A percentile compares a stretch with the other conserved stretches of the same genome.
Conservation (phyloP, 257 asterid species). For the Marsdenia floribunda region DNA sequence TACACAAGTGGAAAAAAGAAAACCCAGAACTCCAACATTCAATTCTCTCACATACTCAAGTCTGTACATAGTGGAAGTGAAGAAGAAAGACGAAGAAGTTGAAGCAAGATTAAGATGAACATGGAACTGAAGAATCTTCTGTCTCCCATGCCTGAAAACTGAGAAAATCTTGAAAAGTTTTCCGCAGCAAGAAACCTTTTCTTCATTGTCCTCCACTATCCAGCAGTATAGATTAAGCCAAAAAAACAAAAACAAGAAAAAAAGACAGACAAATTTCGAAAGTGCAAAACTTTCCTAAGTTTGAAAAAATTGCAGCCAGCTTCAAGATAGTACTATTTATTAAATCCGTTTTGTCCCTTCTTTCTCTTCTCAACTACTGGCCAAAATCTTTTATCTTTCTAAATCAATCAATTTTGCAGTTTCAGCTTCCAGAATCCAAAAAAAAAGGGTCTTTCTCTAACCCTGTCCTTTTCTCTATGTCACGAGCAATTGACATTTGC, state of each 20-base stretch:
- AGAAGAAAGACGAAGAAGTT: constrained; percentile 42
- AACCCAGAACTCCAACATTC: not conserved
- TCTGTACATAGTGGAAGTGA: constrained; percentile 62
- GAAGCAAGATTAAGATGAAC: constrained; percentile 39
- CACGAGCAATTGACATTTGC: constrained; percentile 30
- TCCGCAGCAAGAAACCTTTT: constrained; percentile 10
- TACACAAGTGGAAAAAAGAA: not conserved
- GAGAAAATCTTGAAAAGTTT: constrained; percentile 3
- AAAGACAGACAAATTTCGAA: constrained; percentile 4
- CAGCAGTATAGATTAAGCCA: not conserved
- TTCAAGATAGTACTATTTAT: not conserved
- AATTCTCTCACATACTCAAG: constrained; percentile 45
- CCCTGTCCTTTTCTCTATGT: constrained; percentile 25
- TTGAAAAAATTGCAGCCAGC: constrained; percentile 12
- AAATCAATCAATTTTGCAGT: constrained; percentile 3
- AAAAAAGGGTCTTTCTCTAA: constrained; percentile 7
- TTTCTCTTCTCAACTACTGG: not conserved
- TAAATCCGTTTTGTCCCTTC: not conserved
- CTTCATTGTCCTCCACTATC: not conserved
- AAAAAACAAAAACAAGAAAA: not conserved
- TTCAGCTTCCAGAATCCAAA: constrained; percentile 16
- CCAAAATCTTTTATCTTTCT: not conserved
- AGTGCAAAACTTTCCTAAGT: constrained; percentile 1
- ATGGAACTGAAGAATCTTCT: constrained; percentile 27
- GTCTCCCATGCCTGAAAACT: constrained; percentile 32